Evolutionary conservation across 768 basidiomycete species (phyloP), one percentile per base, ranked within the genome.

Genomic region (Leccinum boreale): DNA sequence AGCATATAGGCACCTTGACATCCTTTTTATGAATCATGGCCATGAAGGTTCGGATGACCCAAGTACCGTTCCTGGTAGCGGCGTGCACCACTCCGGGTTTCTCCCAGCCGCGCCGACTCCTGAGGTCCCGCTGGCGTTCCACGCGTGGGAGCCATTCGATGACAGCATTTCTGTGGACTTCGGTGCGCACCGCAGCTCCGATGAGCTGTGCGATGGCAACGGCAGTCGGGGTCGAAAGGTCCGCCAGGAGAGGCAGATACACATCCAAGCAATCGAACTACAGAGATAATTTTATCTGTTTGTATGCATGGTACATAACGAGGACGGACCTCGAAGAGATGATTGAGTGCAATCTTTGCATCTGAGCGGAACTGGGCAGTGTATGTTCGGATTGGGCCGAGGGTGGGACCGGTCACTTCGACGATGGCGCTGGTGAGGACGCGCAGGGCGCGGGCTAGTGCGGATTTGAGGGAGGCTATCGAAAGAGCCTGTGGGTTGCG

Each of bases 81-180:
- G 74, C 72, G 24, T 72, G 71, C 14, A 69, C 68, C 1, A 75
- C 63, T 0, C 79, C 77, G 0, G 79, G 74, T 65, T 85, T 86
- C 73, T 92, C 90, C 90, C 90, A 92, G 4, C 89, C 87, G 1
- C 90, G 78, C 58, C 82, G 82, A 3, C 77, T 78, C 60, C 80
- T 85, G 24, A 78, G 74, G 52, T 85, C 85, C 59, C 76, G 79
- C 42, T 75, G 66, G 21, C 87, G 74, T 21, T 89, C 86, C 0
- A 69, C 63, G 0, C 74, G 79, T 7, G 87, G 89, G 0, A 84
- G 65, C 89, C 89, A 91, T 23, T 83, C 81, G 0, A 81, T 72
- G 15, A 90, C 74, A 2, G 75, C 72, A 1, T 67, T 65, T 21
- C 88, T 78, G 62, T 89, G 82, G 3, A 66, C 65, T 0, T 76